Evolutionary conservation across 495 filamentous ascomycete species (phyloP).

Genomic region (Opeltia flavorubescens): DNA sequence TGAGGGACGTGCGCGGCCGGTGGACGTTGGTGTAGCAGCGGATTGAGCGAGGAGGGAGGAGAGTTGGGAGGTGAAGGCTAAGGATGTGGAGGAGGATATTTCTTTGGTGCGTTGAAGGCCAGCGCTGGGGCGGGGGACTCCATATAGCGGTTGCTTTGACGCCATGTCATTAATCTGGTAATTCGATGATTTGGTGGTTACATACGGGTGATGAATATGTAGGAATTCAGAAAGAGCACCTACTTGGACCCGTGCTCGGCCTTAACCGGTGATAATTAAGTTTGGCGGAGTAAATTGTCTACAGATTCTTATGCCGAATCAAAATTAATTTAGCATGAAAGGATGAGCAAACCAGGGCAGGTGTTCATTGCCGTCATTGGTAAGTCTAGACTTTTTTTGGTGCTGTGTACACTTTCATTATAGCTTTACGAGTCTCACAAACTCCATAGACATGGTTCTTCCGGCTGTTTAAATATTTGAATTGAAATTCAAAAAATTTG

Average conservation of each 20-base stretch:
- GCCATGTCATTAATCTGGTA: conserved; percentile 26
- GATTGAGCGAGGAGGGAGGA: conserved; percentile 52
- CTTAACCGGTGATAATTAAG: neutral
- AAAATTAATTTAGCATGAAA: too few species aligned
- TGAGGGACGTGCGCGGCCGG: conserved; percentile 50
- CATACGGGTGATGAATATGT: too few species aligned
- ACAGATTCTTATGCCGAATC: too few species aligned
- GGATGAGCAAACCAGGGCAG: conserved; percentile 16
- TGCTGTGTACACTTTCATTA: too few species aligned
- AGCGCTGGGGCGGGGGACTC: conserved; percentile 46
- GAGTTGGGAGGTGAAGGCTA: conserved; percentile 68
- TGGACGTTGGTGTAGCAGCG: conserved; percentile 20
- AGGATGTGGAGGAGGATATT: conserved; percentile 39
- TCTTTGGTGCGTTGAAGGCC: conserved; percentile 18
- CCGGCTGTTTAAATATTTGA: neutral
- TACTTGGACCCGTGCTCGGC: too few species aligned
- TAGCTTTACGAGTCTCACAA: too few species aligned
- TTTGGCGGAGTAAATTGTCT: neutral
- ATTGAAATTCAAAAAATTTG: neutral
- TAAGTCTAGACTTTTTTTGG: too few species aligned
- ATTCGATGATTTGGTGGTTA: too few species aligned
- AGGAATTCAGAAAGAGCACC: too few species aligned
- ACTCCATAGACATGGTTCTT: neutral
- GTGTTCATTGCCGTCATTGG: conserved; percentile 29
- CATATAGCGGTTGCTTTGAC: conserved; percentile 57